phyloP scores from a whole-genome alignment of 2,329 filamentous ascomycete species.

The Clonostachys solani region DNA sequence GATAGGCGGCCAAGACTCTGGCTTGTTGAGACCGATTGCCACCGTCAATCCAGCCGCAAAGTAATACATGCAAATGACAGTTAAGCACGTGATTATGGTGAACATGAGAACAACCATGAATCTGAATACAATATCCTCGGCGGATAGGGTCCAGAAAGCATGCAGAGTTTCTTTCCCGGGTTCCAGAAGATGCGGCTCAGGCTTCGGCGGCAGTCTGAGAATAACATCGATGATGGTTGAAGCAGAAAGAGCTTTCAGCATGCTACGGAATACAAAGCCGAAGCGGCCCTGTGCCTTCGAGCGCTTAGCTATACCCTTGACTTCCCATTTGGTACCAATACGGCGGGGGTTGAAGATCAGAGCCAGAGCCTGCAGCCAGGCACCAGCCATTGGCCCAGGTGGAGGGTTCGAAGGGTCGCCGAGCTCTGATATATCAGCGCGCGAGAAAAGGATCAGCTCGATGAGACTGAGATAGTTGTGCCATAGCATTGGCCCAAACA shows the following conservation, averaged over 20 bases:
- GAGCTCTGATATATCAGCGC: neutral
- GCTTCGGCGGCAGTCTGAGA: neutral
- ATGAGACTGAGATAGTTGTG: neutral
- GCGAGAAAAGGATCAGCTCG: neutral
- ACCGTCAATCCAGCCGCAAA: neutral
- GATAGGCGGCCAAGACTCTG: conserved; percentile 2
- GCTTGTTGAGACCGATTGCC: neutral
- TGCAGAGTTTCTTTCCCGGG: conserved; percentile 2
- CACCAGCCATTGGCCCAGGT: neutral
- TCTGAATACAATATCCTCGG: conserved; percentile 4
- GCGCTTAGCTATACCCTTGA: neutral
- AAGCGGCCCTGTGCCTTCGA: neutral
- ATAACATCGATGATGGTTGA: conserved; percentile 2
- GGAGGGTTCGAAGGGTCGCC: neutral
- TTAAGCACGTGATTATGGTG: neutral
- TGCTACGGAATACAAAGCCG: neutral
- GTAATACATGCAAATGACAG: neutral
- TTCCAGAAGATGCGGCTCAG: conserved; percentile 1
- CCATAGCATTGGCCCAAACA: too few relatives aligned
- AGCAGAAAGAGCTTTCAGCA: neutral
- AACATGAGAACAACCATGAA: neutral
- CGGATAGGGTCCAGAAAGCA: conserved; percentile 1
- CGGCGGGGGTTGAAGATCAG: conserved; percentile 4
- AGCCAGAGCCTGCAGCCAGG: conserved; percentile 1
- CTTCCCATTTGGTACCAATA: conserved; percentile 3